phyloP scores from a whole-genome alignment of 169 alveolate genomes.

The Plasmodium adleri region DNA sequence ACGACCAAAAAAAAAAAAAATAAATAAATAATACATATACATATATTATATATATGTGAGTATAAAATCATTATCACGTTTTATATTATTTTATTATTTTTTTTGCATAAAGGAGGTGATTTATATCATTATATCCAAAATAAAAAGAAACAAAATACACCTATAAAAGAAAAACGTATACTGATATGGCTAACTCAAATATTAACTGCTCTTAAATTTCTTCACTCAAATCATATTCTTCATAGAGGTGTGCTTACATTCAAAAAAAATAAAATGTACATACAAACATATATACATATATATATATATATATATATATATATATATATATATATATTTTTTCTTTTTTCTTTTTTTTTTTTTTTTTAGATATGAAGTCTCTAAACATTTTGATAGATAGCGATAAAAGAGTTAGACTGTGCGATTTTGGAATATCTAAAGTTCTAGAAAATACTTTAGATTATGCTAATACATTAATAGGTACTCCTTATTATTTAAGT shows the following conservation, averaged over 20 bases:
- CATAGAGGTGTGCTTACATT: conserved; percentile 89
- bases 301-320: conserved; percentile 4
- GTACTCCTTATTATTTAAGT: conserved; percentile 99
- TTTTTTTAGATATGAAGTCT: conserved; percentile 87
- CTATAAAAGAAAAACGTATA: conserved; percentile 87
- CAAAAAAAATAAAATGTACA: neutral
- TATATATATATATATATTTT: neutral
- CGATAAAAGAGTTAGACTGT: conserved; percentile 90
- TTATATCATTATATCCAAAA: conserved; percentile 83
- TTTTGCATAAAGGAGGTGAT: conserved; percentile 82
- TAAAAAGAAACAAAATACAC: conserved; percentile 79
- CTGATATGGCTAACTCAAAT: conserved; percentile 88
- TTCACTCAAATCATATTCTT: conserved; percentile 89
- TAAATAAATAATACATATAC: neutral
- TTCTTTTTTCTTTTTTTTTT: neutral
- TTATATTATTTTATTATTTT: too few species aligned
- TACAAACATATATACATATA: neutral
- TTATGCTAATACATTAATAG: conserved; percentile 97
- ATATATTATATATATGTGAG: too few species aligned
- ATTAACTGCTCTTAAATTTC: conserved; percentile 87
- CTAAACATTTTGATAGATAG: conserved; percentile 92
- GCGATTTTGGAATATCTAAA: conserved; percentile 96
- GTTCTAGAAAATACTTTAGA: conserved; percentile 94
- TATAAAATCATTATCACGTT: too few species aligned
- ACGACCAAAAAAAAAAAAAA: conserved; percentile 22